Percentiles rank a stretch among this genome's conserved stretches.
Conservation (phyloP, 2,329 filamentous ascomycete species). For the Tothia fuscella region DNA sequence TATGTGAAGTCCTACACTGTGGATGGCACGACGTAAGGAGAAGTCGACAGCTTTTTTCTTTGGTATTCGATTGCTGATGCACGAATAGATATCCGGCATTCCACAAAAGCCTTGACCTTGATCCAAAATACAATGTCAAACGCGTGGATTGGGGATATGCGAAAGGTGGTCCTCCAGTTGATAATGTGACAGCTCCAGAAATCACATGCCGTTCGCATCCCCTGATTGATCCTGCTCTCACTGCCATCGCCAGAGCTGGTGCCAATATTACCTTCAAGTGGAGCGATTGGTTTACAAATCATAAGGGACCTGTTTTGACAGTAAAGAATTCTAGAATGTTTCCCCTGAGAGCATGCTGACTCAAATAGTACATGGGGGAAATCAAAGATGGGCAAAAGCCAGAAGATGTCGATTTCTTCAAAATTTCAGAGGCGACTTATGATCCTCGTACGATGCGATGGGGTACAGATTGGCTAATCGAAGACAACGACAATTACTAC, state of each 20-base stretch:
- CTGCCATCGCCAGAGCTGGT: not conserved
- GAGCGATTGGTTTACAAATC: not conserved
- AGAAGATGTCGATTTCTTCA: slow-evolving; percentile 3
- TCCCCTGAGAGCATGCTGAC: not conserved
- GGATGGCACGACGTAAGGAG: not conserved
- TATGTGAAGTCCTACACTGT: not conserved
- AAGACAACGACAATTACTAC: slow-evolving; percentile 34
- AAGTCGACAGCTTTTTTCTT: not conserved
- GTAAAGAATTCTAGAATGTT: not conserved
- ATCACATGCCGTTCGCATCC: not conserved
- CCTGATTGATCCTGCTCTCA: not conserved
- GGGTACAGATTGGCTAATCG: not conserved
- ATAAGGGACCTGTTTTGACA: not conserved
- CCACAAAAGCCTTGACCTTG: not conserved
- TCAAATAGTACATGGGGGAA: not conserved
- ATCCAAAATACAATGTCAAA: not conserved
- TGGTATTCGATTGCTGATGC: not conserved
- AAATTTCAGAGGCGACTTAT: slow-evolving; percentile 3
- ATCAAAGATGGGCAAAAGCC: not conserved
- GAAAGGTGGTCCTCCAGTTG: not conserved
- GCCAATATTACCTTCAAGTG: not conserved
- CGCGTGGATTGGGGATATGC: not conserved
- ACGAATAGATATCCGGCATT: not conserved
- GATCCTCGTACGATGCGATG: slow-evolving; percentile 1
- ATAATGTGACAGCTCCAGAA: not conserved